These are phyloP conservation scores for Geotrichum carabidarum DNA, from an alignment of 1,139 yeast genomes.

Conservation along the genomic window DNA sequence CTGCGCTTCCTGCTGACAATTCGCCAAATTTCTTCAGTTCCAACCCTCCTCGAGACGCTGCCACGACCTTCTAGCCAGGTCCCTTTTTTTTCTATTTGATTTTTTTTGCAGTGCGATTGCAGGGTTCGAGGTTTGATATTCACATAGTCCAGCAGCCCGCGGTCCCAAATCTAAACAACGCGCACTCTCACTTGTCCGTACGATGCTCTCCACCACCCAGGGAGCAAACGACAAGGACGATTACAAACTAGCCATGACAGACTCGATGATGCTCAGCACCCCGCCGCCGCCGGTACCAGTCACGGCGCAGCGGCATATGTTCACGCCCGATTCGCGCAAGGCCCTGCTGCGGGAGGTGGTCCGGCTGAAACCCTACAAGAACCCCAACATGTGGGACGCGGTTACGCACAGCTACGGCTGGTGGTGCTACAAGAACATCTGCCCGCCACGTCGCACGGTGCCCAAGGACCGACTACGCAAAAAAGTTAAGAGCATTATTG, in stretches of 20 bases:
- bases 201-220: not conserved
- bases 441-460: slow-evolving; percentile 18
- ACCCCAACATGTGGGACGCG: slow-evolving; percentile 20
- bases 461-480: slow-evolving; percentile 21
- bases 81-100: not conserved
- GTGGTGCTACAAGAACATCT: slow-evolving; percentile 20
- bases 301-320: slow-evolving; percentile 19
- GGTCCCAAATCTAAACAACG: not conserved
- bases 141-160: not conserved
- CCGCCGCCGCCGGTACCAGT: slow-evolving; percentile 19
- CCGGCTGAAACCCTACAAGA: slow-evolving; percentile 17
- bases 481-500: slow-evolving; percentile 20
- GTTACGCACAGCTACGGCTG: slow-evolving; percentile 21
- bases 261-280: not conserved
- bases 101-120: not conserved
- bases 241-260: not conserved
- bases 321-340: slow-evolving; percentile 18
- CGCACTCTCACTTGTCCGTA: not conserved
- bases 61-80: not conserved
- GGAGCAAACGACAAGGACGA: not conserved
- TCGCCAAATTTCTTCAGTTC: not conserved
- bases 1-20: not conserved
- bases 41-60: not conserved
- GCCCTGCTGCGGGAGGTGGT: slow-evolving; percentile 19
- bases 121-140: too few relatives aligned